Percentiles rank a stretch among this genome's conserved stretches.
Conservation (phyloP, 1,284 basidiomycete species). For the Moesziomyces sp. region DNA sequence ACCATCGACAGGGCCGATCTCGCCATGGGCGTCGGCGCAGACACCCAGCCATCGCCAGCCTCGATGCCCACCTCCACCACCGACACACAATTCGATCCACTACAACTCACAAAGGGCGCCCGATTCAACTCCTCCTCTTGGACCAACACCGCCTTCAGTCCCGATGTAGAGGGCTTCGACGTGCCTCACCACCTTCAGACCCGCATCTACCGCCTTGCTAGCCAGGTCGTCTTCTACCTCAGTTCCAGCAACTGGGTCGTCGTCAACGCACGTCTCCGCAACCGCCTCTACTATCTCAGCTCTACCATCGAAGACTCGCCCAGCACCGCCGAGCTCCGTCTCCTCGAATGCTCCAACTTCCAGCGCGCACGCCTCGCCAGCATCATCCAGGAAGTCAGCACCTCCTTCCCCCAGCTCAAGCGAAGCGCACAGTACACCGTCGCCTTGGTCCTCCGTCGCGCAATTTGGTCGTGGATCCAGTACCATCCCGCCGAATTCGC, state of each 20-base stretch:
- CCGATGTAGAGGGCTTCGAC: conserved; percentile 41
- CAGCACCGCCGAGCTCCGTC: conserved; percentile 79
- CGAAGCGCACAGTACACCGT: conserved; percentile 79
- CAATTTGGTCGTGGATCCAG: conserved; percentile 93
- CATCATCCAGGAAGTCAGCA: conserved; percentile 76
- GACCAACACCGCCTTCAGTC: conserved; percentile 35
- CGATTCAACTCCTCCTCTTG: conserved; percentile 51
- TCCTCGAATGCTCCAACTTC: conserved; percentile 72
- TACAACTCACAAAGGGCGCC: conserved; percentile 7
- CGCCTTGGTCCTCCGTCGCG: conserved; percentile 79
- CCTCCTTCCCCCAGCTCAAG: conserved; percentile 84
- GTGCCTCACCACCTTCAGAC: conserved; percentile 38
- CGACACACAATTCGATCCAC: not conserved
- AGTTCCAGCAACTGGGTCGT: conserved; percentile 90
- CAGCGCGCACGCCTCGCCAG: conserved; percentile 65
- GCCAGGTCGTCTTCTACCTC: conserved; percentile 85
- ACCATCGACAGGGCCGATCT: conserved; percentile 10
- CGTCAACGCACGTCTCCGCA: conserved; percentile 79
- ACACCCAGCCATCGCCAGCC: not conserved
- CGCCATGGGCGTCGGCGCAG: conserved; percentile 5
- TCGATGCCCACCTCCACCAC: not conserved
- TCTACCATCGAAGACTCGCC: conserved; percentile 69
- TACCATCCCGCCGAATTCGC: conserved; percentile 83
- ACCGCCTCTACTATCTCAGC: conserved; percentile 77
- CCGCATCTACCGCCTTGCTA: conserved; percentile 70